Evolutionary conservation across 2,329 filamentous ascomycete genomes (phyloP), one percentile per base, ranked within the genome.

Genomic region (Aspergillus neoniger): DNA sequence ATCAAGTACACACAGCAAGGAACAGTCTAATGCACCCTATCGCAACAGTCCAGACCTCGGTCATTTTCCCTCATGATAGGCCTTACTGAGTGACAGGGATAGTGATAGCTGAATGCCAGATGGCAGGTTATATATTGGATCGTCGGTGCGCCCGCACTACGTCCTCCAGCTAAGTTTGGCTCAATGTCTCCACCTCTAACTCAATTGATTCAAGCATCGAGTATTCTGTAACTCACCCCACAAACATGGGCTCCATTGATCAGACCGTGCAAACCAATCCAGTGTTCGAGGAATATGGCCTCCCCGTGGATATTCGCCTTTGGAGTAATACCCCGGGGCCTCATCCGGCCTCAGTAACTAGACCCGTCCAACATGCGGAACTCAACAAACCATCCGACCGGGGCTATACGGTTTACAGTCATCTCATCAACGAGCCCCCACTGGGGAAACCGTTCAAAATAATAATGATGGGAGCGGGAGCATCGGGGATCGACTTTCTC

Each of bases 401-500:
- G 9, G 58, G 58, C 9, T 60, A 60, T 19, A 9, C 38, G 17
- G 36, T 55, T 19, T 19, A 53, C 2, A n/a, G 48, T 7, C 44
- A 55, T n/a, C 28, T 60, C 7, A 60, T 60, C 39, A 57, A 57
- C 44, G 58, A 60, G 19, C 44, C 58, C 1, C 47, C 48, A 2
- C 47, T 28, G 5, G 47, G 19, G 17, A 53, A 60, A 23, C 69
- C 66, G 2, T 47, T 76, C 56, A 66, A 69, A 48, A 64, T 77
- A 7, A 61, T 76, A 4, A 65, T 75, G 41, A 74, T 78, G 32
- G 75, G 76, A 6, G 72, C 73, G 2, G 76, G 76, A 1, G 68
- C 77, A 9, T 73, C 73, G 5, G 75, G 76, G 4, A 75, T 78
- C 15, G 58, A 61, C 75, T 23, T 67, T 70, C 14, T 74, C 68